Base-by-base conservation (phyloP, 805 yeast genomes). In the Kodamaea sagamina region DNA sequence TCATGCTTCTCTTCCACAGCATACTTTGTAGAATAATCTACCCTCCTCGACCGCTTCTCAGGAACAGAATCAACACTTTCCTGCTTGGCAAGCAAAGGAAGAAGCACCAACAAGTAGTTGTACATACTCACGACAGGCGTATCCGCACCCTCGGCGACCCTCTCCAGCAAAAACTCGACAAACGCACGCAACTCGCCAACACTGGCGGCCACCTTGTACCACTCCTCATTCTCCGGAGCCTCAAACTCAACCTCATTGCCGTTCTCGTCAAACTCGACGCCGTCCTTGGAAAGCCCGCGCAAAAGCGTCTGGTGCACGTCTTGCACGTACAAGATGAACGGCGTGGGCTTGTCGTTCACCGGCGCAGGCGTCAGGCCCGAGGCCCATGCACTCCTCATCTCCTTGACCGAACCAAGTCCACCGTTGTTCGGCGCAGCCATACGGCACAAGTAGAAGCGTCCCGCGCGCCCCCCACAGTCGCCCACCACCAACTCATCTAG, bases 261-360 rank as follows among this genome's bases (percentile, higher is more conserved):
- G 3, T 52, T 45, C 3, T 45, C 53, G 47, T 62, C 64, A 39
- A 68, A 67, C 32, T 71, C 73, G 4, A 65, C 48, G 0, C 73
- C 74, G 27, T 59, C 61, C 4, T 34, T 47, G 2, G 47, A 44
- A 9, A 71, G 55, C 1, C 63, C 48, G 3, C 58, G 59, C 6
- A 47, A 44, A 36, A 71, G 52, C 59, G 66, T 54, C 18, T 52
- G 44, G 43, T 68, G 64, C 1, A 65, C 67, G 48, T 71, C 75
- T 41, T 70, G 69, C 11, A 71, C 75, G 44, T 68, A 71, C 22
- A 71, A 47, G 36, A 67, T 68, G 57, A 71, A 71, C 2, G 50
- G 43, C 1, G 71, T 59, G 2, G 47, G 46, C 9, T 28, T 37
- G 7, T 16, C 26, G 1, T 21, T 16, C 19, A 24, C 22, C 3